These are phyloP conservation scores for Dactylellina cionopaga DNA, from an alignment of 2,329 filamentous ascomycete species.

Conservation along the genomic window DNA sequence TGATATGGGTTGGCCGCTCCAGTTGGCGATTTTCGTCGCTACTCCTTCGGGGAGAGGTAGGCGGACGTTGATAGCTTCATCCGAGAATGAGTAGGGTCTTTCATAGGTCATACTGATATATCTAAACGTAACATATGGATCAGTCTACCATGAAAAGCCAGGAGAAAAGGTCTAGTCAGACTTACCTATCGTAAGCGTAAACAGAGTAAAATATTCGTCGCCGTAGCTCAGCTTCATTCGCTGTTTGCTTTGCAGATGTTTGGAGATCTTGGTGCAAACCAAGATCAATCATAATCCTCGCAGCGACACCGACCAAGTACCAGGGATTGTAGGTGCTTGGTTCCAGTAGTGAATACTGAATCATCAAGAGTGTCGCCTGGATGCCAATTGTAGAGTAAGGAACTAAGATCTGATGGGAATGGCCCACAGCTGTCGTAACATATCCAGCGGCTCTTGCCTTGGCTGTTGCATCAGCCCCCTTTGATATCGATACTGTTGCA, in stretches of 20 bases:
- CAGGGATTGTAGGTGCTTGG: constrained; percentile 92
- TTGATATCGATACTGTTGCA: constrained; percentile 62
- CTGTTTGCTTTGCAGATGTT: constrained; percentile 73
- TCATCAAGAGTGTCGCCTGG: constrained; percentile 84
- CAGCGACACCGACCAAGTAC: constrained; percentile 91
- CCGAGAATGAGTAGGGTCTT: constrained; percentile 90
- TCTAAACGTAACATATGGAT: constrained; percentile 62
- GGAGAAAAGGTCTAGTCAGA: constrained; percentile 16
- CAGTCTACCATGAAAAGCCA: constrained; percentile 37
- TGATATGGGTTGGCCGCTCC: constrained; percentile 58
- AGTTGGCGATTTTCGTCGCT: constrained; percentile 63
- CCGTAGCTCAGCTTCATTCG: constrained; percentile 77
- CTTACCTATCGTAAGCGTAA: constrained; percentile 85
- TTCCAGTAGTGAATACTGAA: constrained; percentile 89
- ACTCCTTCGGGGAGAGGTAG: constrained; percentile 55
- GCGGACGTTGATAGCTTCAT: constrained; percentile 80
- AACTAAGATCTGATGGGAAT: constrained; percentile 82
- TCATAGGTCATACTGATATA: constrained; percentile 89
- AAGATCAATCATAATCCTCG: constrained; percentile 85
- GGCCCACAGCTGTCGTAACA: constrained; percentile 74
- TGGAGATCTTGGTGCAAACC: constrained; percentile 93
- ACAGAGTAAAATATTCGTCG: constrained; percentile 89
- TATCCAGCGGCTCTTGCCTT: constrained; percentile 69
- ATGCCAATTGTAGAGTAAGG: constrained; percentile 87
- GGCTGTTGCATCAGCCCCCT: constrained; percentile 56